Percentiles rank a stretch among this genome's conserved stretches.
Conservation (phyloP, 148 eudicot species). For the Amaranthus cruentus region DNA sequence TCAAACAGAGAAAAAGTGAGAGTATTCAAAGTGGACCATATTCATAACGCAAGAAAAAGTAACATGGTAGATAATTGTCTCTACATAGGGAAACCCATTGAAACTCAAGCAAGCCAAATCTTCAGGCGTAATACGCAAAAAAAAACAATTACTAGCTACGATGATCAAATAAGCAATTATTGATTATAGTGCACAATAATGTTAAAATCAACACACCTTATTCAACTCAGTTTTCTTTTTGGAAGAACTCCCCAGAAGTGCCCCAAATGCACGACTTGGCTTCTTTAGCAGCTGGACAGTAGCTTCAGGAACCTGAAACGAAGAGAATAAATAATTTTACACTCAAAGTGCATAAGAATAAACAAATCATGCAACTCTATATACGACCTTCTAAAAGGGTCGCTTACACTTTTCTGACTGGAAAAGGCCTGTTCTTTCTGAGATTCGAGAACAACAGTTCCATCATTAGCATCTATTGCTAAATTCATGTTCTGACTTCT, state of each 20-base stretch:
- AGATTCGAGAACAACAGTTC: conserved; percentile 4
- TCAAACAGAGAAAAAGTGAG: background rate
- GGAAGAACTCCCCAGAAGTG: conserved; percentile 64
- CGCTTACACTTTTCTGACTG: conserved; percentile 12
- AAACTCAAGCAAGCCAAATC: background rate
- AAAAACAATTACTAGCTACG: background rate
- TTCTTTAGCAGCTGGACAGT: conserved; percentile 73
- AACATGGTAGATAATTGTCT: too few relatives aligned
- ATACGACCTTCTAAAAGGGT: conserved; percentile 25
- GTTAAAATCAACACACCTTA: conserved; percentile 32
- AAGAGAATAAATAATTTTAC: conserved; percentile 9
- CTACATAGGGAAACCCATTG: background rate
- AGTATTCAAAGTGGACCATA: background rate
- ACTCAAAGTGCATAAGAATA: background rate
- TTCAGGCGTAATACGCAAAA: background rate
- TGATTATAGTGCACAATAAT: background rate
- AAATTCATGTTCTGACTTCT: conserved; percentile 22
- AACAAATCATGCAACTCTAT: background rate
- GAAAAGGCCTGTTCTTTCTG: conserved; percentile 19
- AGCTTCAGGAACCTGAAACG: conserved; percentile 47
- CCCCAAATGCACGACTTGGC: conserved; percentile 84
- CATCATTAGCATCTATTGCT: conserved; percentile 13
- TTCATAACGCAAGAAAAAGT: background rate
- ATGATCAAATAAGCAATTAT: background rate
- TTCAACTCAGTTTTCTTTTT: conserved; percentile 57